Conservation (phyloP, 768 basidiomycete species). For the Cystobasidiopsis lactophilus region DNA sequence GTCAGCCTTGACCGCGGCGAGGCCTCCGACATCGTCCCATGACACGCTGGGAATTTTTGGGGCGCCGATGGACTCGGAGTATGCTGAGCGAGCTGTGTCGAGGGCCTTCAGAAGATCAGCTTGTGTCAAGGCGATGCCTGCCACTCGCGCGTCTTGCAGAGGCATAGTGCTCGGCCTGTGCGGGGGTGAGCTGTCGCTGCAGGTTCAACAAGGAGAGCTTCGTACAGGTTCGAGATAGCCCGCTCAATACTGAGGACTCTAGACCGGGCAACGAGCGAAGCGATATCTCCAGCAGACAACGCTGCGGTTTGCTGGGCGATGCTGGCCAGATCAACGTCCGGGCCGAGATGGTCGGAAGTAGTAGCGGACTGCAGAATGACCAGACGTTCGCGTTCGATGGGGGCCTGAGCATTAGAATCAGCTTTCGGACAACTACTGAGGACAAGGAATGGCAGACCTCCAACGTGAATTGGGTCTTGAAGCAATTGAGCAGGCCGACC, state of each 20-base stretch:
- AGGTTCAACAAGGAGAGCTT: not conserved
- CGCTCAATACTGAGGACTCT: conserved; percentile 31
- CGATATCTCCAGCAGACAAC: conserved; percentile 58
- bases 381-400: conserved; percentile 50
- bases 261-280: conserved; percentile 42
- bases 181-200: conserved; percentile 4
- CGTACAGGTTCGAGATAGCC: conserved; percentile 26
- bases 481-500: conserved; percentile 39
- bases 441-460: conserved; percentile 32
- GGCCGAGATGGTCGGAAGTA: conserved; percentile 30
- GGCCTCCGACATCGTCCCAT: conserved; percentile 94
- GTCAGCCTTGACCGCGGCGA: conserved; percentile 65
- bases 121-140: conserved; percentile 28
- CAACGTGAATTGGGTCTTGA: conserved; percentile 65
- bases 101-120: conserved; percentile 55
- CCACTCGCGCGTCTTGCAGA: conserved; percentile 4
- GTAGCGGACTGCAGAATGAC: conserved; percentile 37
- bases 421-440: not conserved
- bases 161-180: not conserved
- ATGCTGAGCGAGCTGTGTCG: conserved; percentile 45
- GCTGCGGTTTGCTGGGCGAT: conserved; percentile 80
- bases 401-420: conserved; percentile 38
- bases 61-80: conserved; percentile 84
- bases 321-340: conserved; percentile 52
- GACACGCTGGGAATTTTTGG: conserved; percentile 85